A percentile compares a stretch with the other conserved stretches of the same genome.
Conservation (phyloP, 1,139 yeast species). For the Geotrichum aggregatum region DNA sequence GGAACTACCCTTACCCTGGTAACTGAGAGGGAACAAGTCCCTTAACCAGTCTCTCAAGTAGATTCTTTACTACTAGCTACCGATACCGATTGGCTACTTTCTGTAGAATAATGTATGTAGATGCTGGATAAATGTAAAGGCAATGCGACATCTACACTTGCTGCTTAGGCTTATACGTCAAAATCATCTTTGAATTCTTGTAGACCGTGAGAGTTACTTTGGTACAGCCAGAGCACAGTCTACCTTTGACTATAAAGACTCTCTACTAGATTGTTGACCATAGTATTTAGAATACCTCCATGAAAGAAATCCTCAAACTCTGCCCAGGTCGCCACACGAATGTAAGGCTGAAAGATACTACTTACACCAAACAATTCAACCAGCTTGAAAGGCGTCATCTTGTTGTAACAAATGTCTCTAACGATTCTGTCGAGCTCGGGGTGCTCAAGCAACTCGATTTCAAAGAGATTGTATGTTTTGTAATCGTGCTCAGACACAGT, state of each 20-base stretch:
- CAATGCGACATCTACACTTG: too few relatives aligned
- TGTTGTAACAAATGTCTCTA: constrained; percentile 3
- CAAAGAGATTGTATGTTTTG: background rate
- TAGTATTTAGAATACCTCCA: background rate
- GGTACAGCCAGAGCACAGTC: too few relatives aligned
- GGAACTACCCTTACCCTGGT: constrained; percentile 2
- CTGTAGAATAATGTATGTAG: too few relatives aligned
- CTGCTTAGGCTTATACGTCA: too few relatives aligned
- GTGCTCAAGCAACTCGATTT: background rate
- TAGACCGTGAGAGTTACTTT: too few relatives aligned
- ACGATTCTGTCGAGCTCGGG: background rate
- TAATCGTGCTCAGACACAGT: background rate
- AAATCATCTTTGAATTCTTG: too few relatives aligned
- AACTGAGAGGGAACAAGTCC: too few relatives aligned
- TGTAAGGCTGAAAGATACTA: constrained; percentile 1
- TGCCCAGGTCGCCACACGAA: constrained; percentile 1
- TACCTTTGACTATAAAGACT: too few relatives aligned
- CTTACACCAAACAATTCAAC: background rate
- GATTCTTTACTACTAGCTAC: too few relatives aligned
- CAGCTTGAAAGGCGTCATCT: background rate
- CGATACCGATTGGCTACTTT: too few relatives aligned
- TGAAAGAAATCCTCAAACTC: constrained; percentile 7
- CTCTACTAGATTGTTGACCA: background rate
- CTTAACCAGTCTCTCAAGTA: too few relatives aligned
- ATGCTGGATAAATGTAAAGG: too few relatives aligned